phyloP scores from a whole-genome alignment of 768 basidiomycete genomes.

The Mycena rebaudengoi region DNA sequence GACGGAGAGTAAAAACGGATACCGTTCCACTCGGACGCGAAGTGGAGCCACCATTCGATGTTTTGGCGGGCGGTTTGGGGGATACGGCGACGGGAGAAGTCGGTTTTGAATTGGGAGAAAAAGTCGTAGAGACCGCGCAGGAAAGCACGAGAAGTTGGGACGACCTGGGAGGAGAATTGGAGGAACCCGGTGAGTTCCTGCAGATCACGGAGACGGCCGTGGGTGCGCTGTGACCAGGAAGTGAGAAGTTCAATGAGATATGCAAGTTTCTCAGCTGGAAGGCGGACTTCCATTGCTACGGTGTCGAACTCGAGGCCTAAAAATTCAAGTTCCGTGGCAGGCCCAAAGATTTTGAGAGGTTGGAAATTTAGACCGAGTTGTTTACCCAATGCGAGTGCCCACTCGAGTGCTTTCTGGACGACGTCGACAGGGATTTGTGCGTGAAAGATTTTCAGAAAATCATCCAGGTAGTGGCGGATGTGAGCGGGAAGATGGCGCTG shows the following conservation, averaged over 20 bases:
- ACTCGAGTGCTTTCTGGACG: conserved; percentile 29
- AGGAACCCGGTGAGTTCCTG: neutral
- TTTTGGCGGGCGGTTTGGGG: neutral
- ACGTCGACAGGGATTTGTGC: neutral
- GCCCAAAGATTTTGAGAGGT: conserved; percentile 32
- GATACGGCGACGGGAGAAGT: neutral
- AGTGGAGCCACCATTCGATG: neutral
- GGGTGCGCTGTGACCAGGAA: too few relatives aligned
- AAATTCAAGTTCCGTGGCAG: conserved; percentile 42
- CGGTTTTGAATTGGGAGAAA: neutral
- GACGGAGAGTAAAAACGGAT: too few relatives aligned
- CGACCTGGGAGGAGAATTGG: neutral
- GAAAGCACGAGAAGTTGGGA: neutral
- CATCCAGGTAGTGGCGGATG: conserved; percentile 43
- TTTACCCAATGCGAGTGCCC: too few relatives aligned
- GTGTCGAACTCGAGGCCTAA: conserved; percentile 30
- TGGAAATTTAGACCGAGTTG: too few relatives aligned
- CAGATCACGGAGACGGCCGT: too few relatives aligned
- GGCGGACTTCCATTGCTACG: too few relatives aligned
- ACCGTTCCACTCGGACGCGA: neutral
- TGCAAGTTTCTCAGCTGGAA: too few relatives aligned
- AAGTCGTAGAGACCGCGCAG: neutral
- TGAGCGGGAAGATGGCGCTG: conserved; percentile 39
- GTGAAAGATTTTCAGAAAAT: conserved; percentile 40
- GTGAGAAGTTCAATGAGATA: too few relatives aligned